Evolutionary conservation across 345 rosid genomes (phyloP).

Genomic region (Eucalyptus sp.): DNA sequence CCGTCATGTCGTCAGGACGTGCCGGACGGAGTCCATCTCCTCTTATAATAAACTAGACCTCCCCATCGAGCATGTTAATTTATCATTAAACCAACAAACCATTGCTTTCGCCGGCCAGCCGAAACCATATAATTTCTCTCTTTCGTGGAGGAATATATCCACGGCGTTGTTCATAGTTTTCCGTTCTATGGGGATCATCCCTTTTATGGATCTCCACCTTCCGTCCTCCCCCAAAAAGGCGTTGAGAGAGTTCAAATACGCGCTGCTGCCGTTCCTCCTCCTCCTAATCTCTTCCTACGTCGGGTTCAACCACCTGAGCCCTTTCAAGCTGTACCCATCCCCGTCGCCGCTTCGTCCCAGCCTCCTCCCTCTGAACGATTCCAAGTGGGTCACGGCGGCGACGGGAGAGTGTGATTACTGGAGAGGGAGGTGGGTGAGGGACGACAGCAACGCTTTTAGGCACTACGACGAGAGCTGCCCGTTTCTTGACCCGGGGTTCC

Average conservation of each 20-base stretch:
- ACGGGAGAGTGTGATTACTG: slow-evolving; percentile 37
- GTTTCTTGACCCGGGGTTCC: slow-evolving; percentile 82
- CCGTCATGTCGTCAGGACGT: background rate
- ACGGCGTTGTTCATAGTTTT: background rate
- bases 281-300: slow-evolving; percentile 18
- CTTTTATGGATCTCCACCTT: slow-evolving; percentile 20
- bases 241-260: background rate
- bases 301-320: slow-evolving; percentile 3
- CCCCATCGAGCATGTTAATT: background rate
- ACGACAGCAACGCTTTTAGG: slow-evolving; percentile 3
- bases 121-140: background rate
- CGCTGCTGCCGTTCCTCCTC: slow-evolving; percentile 4
- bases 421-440: slow-evolving; percentile 60
- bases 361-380: background rate
- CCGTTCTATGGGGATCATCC: background rate
- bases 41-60: background rate
- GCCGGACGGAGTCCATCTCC: background rate
- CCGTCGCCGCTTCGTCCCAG: background rate
- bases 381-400: background rate
- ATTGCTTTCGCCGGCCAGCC: background rate
- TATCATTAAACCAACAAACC: background rate
- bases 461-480: slow-evolving; percentile 53
- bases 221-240: background rate
- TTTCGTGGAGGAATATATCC: background rate
- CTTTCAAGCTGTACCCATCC: background rate